Evolutionary conservation across 768 basidiomycete genomes (phyloP).

Genomic region (Arthromyces matolae): DNA sequence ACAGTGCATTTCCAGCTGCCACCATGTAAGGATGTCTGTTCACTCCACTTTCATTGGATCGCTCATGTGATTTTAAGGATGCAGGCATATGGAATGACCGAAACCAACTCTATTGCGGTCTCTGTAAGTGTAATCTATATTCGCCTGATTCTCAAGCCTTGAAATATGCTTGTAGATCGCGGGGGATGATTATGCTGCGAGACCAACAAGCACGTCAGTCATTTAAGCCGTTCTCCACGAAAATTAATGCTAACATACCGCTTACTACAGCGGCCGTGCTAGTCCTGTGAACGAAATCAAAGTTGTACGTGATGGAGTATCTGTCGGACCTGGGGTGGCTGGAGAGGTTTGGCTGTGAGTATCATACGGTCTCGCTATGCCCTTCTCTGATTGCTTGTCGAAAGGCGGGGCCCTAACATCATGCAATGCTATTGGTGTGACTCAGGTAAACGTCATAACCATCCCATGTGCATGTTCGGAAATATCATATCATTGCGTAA

Average conservation of each 20-base stretch:
- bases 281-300: slow-evolving; percentile 54
- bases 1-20: slow-evolving; percentile 43
- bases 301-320: slow-evolving; percentile 40
- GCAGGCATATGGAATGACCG: slow-evolving; percentile 57
- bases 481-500: not conserved
- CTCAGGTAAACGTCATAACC: slow-evolving; percentile 29
- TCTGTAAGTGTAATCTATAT: slow-evolving; percentile 27
- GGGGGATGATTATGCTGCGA: slow-evolving; percentile 56
- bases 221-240: not conserved
- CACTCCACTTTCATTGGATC: not conserved
- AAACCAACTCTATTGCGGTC: slow-evolving; percentile 57
- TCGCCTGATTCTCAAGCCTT: not conserved
- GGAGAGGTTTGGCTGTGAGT: slow-evolving; percentile 54
- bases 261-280: slow-evolving; percentile 43
- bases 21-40: slow-evolving; percentile 32
- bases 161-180: slow-evolving; percentile 28
- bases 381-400: too few relatives aligned
- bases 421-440: slow-evolving; percentile 65
- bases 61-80: slow-evolving; percentile 27
- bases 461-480: not conserved
- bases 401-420: slow-evolving; percentile 55
- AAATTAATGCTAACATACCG: not conserved
- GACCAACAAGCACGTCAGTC: slow-evolving; percentile 50
- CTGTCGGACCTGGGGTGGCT: slow-evolving; percentile 31
- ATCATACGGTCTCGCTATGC: too few relatives aligned